Base-by-base conservation (phyloP, 1,284 basidiomycete genomes). In the Xerocomus cyaneibrunnescens region DNA sequence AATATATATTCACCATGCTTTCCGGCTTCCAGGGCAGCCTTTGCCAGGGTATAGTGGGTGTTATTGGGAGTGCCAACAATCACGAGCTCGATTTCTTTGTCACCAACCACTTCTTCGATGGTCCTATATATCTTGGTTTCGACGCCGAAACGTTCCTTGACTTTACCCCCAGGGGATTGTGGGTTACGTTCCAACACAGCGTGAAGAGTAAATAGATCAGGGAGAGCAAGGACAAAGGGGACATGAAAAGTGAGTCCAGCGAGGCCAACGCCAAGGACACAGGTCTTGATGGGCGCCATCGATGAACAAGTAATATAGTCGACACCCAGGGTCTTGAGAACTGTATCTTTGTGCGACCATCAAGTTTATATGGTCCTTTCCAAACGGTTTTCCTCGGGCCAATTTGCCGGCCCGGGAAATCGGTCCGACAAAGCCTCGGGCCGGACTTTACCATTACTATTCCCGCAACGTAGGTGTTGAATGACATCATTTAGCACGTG, bases 31-130 rank as follows among this genome's bases (percentile, higher is more conserved):
- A 92, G 70, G 7, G 78, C 78, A 5, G 76, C 76, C 67, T 85
- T 85, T n/a, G 79, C 77, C 52, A 84, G 84, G 7, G 75, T 68
- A 65, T 84, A 91, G 69, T 94, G 92, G 0, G 91, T 92, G 42
- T 85, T 76, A 63, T 87, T 94, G 1, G 91, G 90, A 0, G 89
- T 92, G 35, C 79, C 83, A 43, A 94, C 74, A 51, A 93, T 80
- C 47, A 88, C 73, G 16, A 89, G 75, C 59, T 89, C 85, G 38
- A 89, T 72, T 48, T 84, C 76, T 0, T 74, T 66, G 61, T 89
- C 86, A 14, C 66, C 69, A 17, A 87, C 66, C 16, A 85, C 84
- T 17, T 77, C 70, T 9, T 84, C 79, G 43, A 86, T 62, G 3
- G 76, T 75, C 38, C 71, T 71, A 62, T 87, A 74, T 51, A 88